Conservation (phyloP, 2,329 filamentous ascomycete species). For the Achaetomium macrosporum region DNA sequence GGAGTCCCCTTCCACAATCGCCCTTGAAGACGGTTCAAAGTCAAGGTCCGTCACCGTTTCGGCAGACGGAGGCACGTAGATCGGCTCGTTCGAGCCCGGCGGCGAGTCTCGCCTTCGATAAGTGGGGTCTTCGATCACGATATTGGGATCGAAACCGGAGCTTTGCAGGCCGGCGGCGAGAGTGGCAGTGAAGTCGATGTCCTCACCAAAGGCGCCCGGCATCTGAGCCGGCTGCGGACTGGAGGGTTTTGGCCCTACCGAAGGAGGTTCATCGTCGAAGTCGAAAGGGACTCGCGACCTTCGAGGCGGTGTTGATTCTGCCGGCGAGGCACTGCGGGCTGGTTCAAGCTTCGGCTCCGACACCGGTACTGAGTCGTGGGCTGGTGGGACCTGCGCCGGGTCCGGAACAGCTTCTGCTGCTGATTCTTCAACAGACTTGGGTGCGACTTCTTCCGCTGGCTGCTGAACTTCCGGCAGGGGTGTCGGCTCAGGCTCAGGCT, state of each 20-base stretch:
- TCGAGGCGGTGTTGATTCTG: constrained; percentile 11
- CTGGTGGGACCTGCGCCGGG: neutral
- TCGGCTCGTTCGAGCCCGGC: constrained; percentile 49
- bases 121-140: constrained; percentile 60
- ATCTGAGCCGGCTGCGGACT: constrained; percentile 46
- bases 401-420: neutral
- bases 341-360: constrained; percentile 1
- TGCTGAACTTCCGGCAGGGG: neutral
- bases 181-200: constrained; percentile 63
- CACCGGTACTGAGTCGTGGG: constrained; percentile 1
- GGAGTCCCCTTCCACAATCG: constrained; percentile 42
- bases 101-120: constrained; percentile 61
- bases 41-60: constrained; percentile 43
- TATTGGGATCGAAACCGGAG: constrained; percentile 65
- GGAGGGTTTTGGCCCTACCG: constrained; percentile 52
- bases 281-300: constrained; percentile 33
- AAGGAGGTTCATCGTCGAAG: constrained; percentile 40
- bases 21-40: constrained; percentile 29
- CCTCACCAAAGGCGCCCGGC: constrained; percentile 61
- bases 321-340: neutral
- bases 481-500: neutral
- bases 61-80: constrained; percentile 45
- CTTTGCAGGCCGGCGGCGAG: constrained; percentile 62
- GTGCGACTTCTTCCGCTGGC: neutral
- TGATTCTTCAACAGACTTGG: neutral